Evolutionary conservation across 805 yeast genomes (phyloP), one percentile per base, ranked within the genome.

Genomic region (Wickerhamiella cacticola): DNA sequence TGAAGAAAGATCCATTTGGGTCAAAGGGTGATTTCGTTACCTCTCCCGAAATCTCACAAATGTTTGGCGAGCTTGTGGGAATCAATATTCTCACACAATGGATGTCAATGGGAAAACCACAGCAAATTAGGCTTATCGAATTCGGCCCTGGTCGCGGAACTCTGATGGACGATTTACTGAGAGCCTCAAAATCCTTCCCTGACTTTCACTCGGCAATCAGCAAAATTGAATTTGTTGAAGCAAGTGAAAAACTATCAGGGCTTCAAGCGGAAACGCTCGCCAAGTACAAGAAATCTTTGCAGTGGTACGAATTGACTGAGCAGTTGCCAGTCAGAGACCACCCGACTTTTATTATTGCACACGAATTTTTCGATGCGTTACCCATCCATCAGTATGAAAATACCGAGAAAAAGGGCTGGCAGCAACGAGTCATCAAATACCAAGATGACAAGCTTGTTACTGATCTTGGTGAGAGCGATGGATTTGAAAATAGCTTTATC

Each of bases 81-180:
- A 65, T 85, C 4, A 85, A 94, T 85, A 15, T 64, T 10, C 48
- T 64, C 15, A 58, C 68, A 2, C 64, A 68, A 31, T 82, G 87
- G 83, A 51, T 72, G 28, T 59, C 67, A 1, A 88, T 80, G 54
- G 69, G 73, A 23, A 67, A 61, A 39, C 79, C 83, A 0, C 34
- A 56, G n/a, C 57, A 59, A 10, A 63, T 80, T 22, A 65, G 79
- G 45, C 58, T 85, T 9, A 68, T 82, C 7, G 95, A 85, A 61
- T 77, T 83, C 61, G 95, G 95, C 0, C 95, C 95, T 0, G 95
- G 95, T 3, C 70, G 73, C 55, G 95, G 95, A 1, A 82, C 94
- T 0, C 64, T 85, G 54, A 78, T 82, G 79, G 66, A 67, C 56
- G 95, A 85, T 58, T 64, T 75, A 41, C 59, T 84, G 52, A 50